Conservation (phyloP, 2,329 filamentous ascomycete genomes). For the Microdochium paspali region DNA sequence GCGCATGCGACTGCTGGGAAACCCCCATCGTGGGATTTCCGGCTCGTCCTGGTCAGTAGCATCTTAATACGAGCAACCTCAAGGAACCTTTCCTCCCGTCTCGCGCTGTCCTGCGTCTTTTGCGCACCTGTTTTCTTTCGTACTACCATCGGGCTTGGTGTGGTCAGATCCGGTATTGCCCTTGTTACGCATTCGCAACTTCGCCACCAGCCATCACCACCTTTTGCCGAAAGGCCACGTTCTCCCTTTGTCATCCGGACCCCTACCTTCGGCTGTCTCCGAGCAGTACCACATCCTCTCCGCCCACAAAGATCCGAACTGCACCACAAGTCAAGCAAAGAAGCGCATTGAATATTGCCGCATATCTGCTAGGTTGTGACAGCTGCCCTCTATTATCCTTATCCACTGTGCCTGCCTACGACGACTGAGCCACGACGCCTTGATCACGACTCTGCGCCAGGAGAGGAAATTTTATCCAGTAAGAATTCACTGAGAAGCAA, state of each 20-base stretch:
- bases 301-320: background rate
- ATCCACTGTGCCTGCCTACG: too few species aligned
- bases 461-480: too few species aligned
- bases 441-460: too few species aligned
- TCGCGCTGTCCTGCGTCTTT: background rate
- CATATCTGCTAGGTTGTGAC: too few species aligned
- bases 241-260: constrained; percentile 8
- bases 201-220: constrained; percentile 7
- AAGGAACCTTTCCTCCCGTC: background rate
- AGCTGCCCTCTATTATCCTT: too few species aligned
- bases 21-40: background rate
- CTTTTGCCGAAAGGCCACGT: constrained; percentile 12
- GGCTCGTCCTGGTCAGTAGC: background rate
- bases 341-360: too few species aligned
- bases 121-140: background rate
- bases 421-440: too few species aligned
- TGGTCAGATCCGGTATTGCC: too few species aligned
- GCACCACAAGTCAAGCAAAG: background rate
- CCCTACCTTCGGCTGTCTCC: background rate
- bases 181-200: background rate
- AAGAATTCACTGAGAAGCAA: too few species aligned
- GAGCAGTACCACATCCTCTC: background rate
- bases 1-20: background rate
- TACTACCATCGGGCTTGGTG: too few species aligned
- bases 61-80: background rate